Evolutionary conservation across 768 basidiomycete species (phyloP), one percentile per base, ranked within the genome.

Genomic region (Crucibulum laeve): DNA sequence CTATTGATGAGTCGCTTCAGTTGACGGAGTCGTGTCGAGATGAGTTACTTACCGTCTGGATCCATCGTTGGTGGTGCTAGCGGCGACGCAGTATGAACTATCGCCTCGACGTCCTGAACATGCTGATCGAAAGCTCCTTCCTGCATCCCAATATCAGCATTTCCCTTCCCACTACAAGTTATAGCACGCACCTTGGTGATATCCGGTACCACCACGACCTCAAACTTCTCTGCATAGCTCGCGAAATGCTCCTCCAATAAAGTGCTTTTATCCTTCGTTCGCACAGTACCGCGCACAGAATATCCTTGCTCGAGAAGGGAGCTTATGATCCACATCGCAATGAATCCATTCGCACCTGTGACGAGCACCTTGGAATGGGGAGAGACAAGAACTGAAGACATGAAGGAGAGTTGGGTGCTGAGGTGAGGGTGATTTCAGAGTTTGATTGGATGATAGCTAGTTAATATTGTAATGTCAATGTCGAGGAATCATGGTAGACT

Each of bases 61-160:
- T 74, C 65, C 10, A 62, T 60, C 1, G 64, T 70, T 5, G 67
- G 61, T 38, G 67, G 45, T 43, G 74, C 68, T 54, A 78, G 71
- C 1, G 82, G 82, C 1, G 82, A 82, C 0, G 82, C 80, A 4
- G 73, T 73, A 55, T 86, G 84, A 26, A 61, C 69, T 38, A 89
- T 71, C 1, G 72, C 86, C 43, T 84, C 77, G 6, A 86, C 75
- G 3, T 73, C 83, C 55, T 79, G 76, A 47, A 87, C 80, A 1
- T 80, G 83, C 38, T 84, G 76, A 57, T 87, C 82, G 46, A 87
- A 90, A 1, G 80, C 82, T 13, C 74, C 74, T 3, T 68, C 68
- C 76, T 79, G 10, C 18, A 19, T 8, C 8, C 18, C 36, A 11
- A 19, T 30, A 8, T n/a, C 8, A n/a, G 10, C n/a, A n/a, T 8